These are phyloP conservation scores for Amaranthus cruentus DNA, from an alignment of 148 eudicot species.

Conservation along the genomic window DNA sequence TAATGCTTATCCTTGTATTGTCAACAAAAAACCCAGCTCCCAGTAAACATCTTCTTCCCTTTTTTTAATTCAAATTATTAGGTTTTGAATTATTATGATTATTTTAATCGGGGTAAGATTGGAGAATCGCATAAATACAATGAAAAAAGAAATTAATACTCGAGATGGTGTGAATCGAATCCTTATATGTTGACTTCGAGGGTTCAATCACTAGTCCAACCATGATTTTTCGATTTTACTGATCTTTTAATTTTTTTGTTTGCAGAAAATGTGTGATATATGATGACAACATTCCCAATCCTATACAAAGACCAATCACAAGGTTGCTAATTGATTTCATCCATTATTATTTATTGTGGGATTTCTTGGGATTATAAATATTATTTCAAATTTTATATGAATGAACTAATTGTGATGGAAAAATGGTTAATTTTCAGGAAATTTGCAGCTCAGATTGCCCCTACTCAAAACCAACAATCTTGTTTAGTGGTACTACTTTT, in stretches of 20 bases:
- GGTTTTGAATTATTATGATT: too few species aligned
- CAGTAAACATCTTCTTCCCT: conserved; percentile 26
- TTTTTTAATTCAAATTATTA: not conserved
- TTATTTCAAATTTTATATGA: too few species aligned
- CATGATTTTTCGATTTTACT: not conserved
- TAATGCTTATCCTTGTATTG: conserved; percentile 37
- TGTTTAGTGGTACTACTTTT: conserved; percentile 17
- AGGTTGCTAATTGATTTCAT: conserved; percentile 23
- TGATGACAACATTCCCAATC: conserved; percentile 32
- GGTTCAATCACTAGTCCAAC: too few species aligned
- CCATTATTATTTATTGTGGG: not conserved
- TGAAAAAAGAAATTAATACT: too few species aligned
- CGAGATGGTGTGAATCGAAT: too few species aligned
- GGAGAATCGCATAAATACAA: too few species aligned
- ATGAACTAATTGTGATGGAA: conserved; percentile 5
- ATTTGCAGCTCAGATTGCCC: conserved; percentile 35
- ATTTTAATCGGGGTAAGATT: too few species aligned
- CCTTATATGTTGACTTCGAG: too few species aligned
- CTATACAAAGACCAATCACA: conserved; percentile 43
- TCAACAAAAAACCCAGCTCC: conserved; percentile 39
- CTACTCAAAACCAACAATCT: conserved; percentile 21
- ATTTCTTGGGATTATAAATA: too few species aligned
- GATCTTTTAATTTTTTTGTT: not conserved
- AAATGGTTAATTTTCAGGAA: conserved; percentile 27
- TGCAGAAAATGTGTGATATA: conserved; percentile 33